Base-by-base conservation (phyloP, 352 stramenopile genomes). In the Phytophthora sansomeana region DNA sequence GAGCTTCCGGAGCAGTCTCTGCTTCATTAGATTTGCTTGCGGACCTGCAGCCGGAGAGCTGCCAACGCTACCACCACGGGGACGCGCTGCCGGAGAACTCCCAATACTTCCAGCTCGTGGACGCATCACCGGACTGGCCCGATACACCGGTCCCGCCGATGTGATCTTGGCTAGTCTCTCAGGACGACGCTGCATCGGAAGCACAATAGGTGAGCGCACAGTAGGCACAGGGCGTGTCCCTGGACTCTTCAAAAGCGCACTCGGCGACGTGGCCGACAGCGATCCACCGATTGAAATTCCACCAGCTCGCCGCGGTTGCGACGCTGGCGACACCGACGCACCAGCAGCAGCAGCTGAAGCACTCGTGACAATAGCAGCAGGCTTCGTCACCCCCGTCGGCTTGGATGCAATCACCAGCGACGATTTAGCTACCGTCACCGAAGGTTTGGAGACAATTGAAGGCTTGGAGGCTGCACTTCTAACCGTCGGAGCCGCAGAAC, bases 161-260 rank as follows among this genome's bases (percentile, higher is more conserved):
- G 80, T 81, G 33, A 91, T 92, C 72, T 91, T 90, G 0, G 77
- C 69, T 16, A 92, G 73, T 19, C 84, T 78, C 58, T 92, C 83
- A 1, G 85, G 70, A 43, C 63, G 67, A 38, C 61, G 69, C 41
- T 85, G 77, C 44, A 86, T 72, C 17, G 79, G 72, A 17, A 89
- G 59, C 17, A 85, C 75, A 26, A 78, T 64, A 14, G 78, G 77
- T 10, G 78, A 80, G 1, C 75, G 77, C 17, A 71, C 63, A 10
- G 69, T 62, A 24, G 66, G 55, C n/a, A 56, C 21, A 3, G 46
- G 52, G 11, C 51, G 43, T 36, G 39, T 55, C 8, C 14, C 42
- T 0, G 38, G 17, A 53, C 43, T 69, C 46, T 72, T 67, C 1
- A 71, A 44, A 3, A 50, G 8, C 24, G 51, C 28, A 55, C 46